Percentiles rank a stretch among this genome's conserved stretches.
Conservation (phyloP, 177 flowering plant genomes). For the Vitis hybrid region DNA sequence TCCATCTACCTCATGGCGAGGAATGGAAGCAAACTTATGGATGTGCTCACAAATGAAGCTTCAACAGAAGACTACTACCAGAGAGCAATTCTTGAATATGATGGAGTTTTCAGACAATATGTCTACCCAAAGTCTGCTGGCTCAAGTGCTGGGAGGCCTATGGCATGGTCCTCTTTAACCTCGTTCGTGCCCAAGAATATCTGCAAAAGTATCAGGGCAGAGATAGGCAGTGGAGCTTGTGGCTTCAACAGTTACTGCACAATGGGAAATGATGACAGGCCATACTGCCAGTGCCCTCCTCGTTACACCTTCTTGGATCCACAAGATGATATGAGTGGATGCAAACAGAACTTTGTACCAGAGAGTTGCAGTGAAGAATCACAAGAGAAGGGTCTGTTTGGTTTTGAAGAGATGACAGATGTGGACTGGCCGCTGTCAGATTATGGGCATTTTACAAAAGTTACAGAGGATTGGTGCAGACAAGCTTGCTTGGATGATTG, state of each 20-base stretch:
- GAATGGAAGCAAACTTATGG: conserved; percentile 2
- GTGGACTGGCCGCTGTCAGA: conserved; percentile 30
- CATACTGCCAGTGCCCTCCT: conserved; percentile 39
- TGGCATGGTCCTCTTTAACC: background rate
- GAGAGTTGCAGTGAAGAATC: conserved; percentile 12
- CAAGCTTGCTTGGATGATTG: conserved; percentile 38
- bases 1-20: conserved; percentile 13
- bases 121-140: conserved; percentile 11
- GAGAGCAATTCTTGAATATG: conserved; percentile 35
- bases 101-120: conserved; percentile 35
- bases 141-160: no score
- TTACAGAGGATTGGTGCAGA: conserved; percentile 18
- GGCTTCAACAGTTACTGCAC: conserved; percentile 19
- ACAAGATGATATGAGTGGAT: conserved; percentile 19
- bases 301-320: conserved; percentile 38
- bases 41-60: background rate
- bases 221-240: conserved; percentile 9
- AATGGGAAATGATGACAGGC: background rate
- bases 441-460: conserved; percentile 7
- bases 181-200: conserved; percentile 27
- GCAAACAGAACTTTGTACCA: conserved; percentile 21
- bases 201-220: conserved; percentile 1
- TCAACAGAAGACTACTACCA: conserved; percentile 17
- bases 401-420: background rate
- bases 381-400: conserved; percentile 2